Base-by-base conservation (phyloP, 805 yeast genomes). In the Yarrowia divulgata region DNA sequence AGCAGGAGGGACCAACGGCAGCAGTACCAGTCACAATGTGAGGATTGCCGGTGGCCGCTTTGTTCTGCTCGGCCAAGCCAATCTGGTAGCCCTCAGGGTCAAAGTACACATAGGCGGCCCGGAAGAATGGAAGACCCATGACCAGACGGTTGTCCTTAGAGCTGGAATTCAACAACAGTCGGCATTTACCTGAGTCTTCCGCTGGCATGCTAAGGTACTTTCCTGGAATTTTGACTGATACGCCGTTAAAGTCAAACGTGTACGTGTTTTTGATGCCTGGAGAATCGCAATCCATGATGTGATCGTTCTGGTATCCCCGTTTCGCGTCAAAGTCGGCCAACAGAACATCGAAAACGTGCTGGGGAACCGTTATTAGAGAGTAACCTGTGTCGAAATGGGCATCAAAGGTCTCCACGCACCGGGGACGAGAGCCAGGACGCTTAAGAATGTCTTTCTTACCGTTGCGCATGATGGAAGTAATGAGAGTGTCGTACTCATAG, bases 111-210 rank as follows among this genome's bases (percentile, higher is more conserved):
- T 60, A 60, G 23, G 52, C 34, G 14, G 35, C 7, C 10, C 66
- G 32, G 66, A 45, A 60, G n/a, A 60, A 45, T 9, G 66, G 66
- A n/a, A 60, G 66, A 13, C 66, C 66, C 7, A 60, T 8, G 1
- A 45, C 66, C 18, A 60, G 14, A 3, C 63, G 48, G 23, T 42
- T 45, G 7, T 42, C 39, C 8, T 10, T 43, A 12, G 18, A 12
- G 6, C 5, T 18, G 18, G 13, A 16, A 13, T 18, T n/a, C 18
- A 60, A 13, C 9, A 60, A 6, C 29, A 23, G 29, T 18, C 50
- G 42, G 13, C 66, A 60, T 8, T 10, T 43, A 1, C 12, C 42
- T 1, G 66, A 12, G 12, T 19, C 8, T 5, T 8, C 18, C 13
- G 18, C 18, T 2, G 43, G 32, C 63, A 57, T 43, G 10, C 18